A percentile compares a stretch with the other conserved stretches of the same genome.
phyloP scores from a whole-genome alignment of 805 yeast species.

The Kodamaea kakaduensis region DNA sequence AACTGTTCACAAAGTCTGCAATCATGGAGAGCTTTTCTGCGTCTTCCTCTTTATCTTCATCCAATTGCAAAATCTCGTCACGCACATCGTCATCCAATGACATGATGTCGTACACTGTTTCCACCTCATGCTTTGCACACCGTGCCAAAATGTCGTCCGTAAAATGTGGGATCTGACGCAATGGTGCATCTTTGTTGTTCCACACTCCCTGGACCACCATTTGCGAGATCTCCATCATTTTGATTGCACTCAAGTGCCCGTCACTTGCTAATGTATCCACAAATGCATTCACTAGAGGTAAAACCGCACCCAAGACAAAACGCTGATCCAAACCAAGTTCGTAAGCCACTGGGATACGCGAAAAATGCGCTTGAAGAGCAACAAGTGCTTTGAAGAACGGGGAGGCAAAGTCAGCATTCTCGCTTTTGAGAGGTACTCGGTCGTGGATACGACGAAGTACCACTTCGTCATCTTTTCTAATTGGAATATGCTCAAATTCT shows the following conservation, averaged over 20 bases:
- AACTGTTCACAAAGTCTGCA: slow-evolving; percentile 84
- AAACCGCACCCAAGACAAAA: slow-evolving; percentile 44
- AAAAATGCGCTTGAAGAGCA: slow-evolving; percentile 76
- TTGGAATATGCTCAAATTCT: slow-evolving; percentile 65
- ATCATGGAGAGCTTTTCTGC: slow-evolving; percentile 50
- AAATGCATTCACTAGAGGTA: slow-evolving; percentile 57
- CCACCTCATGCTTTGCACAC: slow-evolving; percentile 54
- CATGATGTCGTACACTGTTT: slow-evolving; percentile 76
- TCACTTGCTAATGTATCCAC: slow-evolving; percentile 78
- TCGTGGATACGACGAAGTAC: slow-evolving; percentile 49
- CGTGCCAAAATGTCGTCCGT: slow-evolving; percentile 46
- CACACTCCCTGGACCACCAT: slow-evolving; percentile 85
- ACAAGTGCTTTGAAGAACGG: slow-evolving; percentile 69
- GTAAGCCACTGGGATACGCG: slow-evolving; percentile 54
- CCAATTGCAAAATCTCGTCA: slow-evolving; percentile 54
- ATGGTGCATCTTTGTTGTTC: slow-evolving; percentile 65
- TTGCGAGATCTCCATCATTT: slow-evolving; percentile 84
- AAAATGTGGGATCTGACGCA: slow-evolving; percentile 78
- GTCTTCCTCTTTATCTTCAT: slow-evolving; percentile 27
- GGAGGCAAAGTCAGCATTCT: slow-evolving; percentile 38
- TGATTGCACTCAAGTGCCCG: slow-evolving; percentile 72
- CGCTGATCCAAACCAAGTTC: slow-evolving; percentile 60
- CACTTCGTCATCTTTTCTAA: slow-evolving; percentile 57
- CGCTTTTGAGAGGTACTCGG: slow-evolving; percentile 59
- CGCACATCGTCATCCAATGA: slow-evolving; percentile 75